phyloP scores from a whole-genome alignment of 768 basidiomycete species.

The Hydnomerulius pinastri region DNA sequence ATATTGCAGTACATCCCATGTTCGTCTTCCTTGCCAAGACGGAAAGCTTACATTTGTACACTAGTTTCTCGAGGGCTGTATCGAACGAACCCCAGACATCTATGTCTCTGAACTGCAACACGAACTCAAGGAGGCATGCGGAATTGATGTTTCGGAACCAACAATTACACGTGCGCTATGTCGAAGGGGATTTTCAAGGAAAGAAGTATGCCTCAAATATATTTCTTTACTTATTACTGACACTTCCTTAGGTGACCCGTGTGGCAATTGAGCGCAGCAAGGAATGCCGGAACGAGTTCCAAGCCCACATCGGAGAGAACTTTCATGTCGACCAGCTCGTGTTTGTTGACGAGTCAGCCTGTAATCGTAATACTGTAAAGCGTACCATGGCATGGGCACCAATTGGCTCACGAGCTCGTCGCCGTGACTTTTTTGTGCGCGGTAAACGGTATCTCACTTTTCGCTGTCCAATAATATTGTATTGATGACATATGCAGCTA shows the following conservation, averaged over 20 bases:
- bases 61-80: conserved; percentile 17
- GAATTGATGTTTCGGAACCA: conserved; percentile 15
- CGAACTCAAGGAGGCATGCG: conserved; percentile 17
- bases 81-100: conserved; percentile 27
- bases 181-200: neutral
- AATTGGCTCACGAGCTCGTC: conserved; percentile 16
- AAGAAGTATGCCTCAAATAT: neutral
- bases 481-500: conserved; percentile 17
- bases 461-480: neutral
- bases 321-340: conserved; percentile 19
- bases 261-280: conserved; percentile 5
- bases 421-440: conserved; percentile 10
- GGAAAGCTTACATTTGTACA: neutral
- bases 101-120: conserved; percentile 31
- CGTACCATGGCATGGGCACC: conserved; percentile 30
- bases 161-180: conserved; percentile 17
- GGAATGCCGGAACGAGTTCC: conserved; percentile 4
- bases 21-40: neutral
- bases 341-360: conserved; percentile 38
- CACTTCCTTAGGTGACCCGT: neutral
- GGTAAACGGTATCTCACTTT: conserved; percentile 11
- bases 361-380: conserved; percentile 21
- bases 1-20: neutral
- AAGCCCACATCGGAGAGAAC: conserved; percentile 9
- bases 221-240: too few species aligned